A percentile compares a stretch with the other conserved stretches of the same genome.
Conservation (phyloP, 1,139 yeast species). For the Magnusiomyces sp. region DNA sequence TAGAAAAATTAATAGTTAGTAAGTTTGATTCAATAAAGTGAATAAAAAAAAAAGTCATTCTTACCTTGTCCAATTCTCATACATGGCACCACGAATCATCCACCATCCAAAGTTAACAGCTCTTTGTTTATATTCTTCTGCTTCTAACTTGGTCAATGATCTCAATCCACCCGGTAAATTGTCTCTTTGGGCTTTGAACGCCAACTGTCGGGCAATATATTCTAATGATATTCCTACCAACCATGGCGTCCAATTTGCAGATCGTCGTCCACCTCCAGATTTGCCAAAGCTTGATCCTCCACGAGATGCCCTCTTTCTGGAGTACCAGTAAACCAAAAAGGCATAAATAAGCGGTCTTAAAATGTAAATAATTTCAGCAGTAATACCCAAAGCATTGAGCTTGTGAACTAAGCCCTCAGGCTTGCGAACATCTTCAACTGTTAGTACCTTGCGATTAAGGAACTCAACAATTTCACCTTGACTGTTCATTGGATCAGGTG, state of each 20-base stretch:
- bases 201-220: slow-evolving; percentile 26
- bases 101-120: slow-evolving; percentile 34
- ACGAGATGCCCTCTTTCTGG: slow-evolving; percentile 12
- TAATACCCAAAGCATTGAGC: slow-evolving; percentile 22
- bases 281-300: not conserved
- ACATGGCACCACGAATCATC: slow-evolving; percentile 35
- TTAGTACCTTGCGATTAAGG: slow-evolving; percentile 25
- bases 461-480: slow-evolving; percentile 22
- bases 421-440: slow-evolving; percentile 31
- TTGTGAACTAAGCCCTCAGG: slow-evolving; percentile 29
- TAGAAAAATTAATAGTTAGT: not conserved
- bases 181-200: slow-evolving; percentile 18
- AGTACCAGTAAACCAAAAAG: slow-evolving; percentile 23
- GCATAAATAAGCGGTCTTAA: slow-evolving; percentile 35
- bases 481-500: slow-evolving; percentile 4
- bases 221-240: slow-evolving; percentile 33
- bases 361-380: slow-evolving; percentile 32
- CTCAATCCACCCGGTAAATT: slow-evolving; percentile 25
- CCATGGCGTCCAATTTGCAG: slow-evolving; percentile 36
- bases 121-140: slow-evolving; percentile 29
- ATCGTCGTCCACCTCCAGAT: not conserved
- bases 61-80: slow-evolving; percentile 26
- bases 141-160: slow-evolving; percentile 30
- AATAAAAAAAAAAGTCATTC: not conserved
- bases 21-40: not conserved